These are phyloP conservation scores for Verbena officinalis DNA, from an alignment of 257 asterid genomes.

Conservation along the genomic window DNA sequence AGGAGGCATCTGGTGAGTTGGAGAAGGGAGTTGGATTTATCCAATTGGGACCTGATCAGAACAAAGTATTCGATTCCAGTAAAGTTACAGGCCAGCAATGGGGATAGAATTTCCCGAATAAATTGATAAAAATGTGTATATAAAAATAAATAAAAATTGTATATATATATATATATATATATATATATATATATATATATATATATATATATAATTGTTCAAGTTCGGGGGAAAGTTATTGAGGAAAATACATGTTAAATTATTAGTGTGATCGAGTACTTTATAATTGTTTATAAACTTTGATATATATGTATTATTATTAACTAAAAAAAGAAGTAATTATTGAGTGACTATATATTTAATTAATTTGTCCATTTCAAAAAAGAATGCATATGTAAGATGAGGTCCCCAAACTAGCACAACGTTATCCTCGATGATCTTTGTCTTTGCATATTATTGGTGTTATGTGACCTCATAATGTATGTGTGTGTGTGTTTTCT, in stretches of 20 bases:
- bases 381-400: conserved; percentile 23
- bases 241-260: neutral
- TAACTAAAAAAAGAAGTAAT: too few species aligned
- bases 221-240: neutral
- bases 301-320: too few species aligned
- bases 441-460: conserved; percentile 14
- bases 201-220: neutral
- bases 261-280: too few species aligned
- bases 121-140: conserved; percentile 16
- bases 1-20: conserved; percentile 65
- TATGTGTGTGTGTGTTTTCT: neutral
- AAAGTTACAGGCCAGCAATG: conserved; percentile 26
- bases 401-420: conserved; percentile 38
- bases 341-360: too few species aligned
- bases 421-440: conserved; percentile 31
- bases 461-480: conserved; percentile 34
- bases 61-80: conserved; percentile 48
- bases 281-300: too few species aligned
- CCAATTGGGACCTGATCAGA: conserved; percentile 67
- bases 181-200: conserved; percentile 1
- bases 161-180: too few species aligned
- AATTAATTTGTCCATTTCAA: too few species aligned
- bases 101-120: conserved; percentile 42
- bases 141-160: too few species aligned
- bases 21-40: conserved; percentile 68